Percentiles rank a stretch among this genome's conserved stretches.
These are phyloP conservation scores for Phaeosphaeria sp. DNA, from an alignment of 2,329 filamentous ascomycete genomes.

Conservation along the genomic window DNA sequence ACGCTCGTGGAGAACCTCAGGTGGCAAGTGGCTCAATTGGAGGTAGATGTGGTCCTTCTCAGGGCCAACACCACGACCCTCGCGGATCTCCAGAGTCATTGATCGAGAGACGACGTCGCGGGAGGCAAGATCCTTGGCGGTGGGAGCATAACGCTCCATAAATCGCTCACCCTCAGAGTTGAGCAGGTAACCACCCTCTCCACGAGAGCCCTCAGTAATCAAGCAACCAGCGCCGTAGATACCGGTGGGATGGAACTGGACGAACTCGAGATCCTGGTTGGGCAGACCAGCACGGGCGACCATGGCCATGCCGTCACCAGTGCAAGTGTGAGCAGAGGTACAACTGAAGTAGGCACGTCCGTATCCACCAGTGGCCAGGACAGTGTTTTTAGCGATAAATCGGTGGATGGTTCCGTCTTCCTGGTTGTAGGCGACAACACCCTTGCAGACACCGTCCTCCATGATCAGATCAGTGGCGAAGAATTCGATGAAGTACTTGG, in stretches of 20 bases:
- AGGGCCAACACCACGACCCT: constrained; percentile 93
- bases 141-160: constrained; percentile 98
- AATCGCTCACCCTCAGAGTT: constrained; percentile 99
- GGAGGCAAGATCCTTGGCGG: constrained; percentile 95
- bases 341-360: constrained; percentile 98
- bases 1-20: constrained; percentile 92
- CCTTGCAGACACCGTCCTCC: constrained; percentile 95
- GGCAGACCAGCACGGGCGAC: constrained; percentile 95
- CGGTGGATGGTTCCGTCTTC: constrained; percentile 97
- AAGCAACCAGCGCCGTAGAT: constrained; percentile 96
- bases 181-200: constrained; percentile 96
- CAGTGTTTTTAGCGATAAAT: constrained; percentile 96
- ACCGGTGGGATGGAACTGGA: constrained; percentile 98
- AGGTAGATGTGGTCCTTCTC: constrained; percentile 99
- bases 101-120: constrained; percentile 96
- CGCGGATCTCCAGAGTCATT: constrained; percentile 98
- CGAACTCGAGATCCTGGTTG: constrained; percentile 99
- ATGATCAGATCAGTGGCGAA: constrained; percentile 97
- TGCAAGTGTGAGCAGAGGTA: constrained; percentile 97
- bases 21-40: constrained; percentile 91
- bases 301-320: constrained; percentile 99
- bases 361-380: constrained; percentile 95
- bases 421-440: constrained; percentile 97
- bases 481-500: constrained; percentile 99
- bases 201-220: constrained; percentile 97